Conservation (phyloP, 2,329 filamentous ascomycete species). For the Sarocladium strictum region DNA sequence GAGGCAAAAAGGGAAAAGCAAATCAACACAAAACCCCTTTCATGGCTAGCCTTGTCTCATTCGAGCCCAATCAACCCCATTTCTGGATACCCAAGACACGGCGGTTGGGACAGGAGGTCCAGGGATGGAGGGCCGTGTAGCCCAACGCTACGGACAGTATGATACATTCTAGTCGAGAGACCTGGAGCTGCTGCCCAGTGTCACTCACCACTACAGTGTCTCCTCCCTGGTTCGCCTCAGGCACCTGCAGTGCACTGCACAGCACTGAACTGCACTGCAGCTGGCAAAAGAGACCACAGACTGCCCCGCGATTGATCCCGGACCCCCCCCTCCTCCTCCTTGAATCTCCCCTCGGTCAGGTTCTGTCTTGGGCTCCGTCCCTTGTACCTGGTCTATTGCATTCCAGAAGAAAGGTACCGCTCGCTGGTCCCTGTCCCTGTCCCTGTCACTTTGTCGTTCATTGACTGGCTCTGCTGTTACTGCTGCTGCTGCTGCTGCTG, state of each 20-base stretch:
- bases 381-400: not conserved
- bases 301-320: conserved; percentile 2
- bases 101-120: no score
- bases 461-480: not conserved
- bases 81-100: not conserved
- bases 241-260: no score
- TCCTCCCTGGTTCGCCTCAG: no score
- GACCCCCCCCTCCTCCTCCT: not conserved
- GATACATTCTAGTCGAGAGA: no score
- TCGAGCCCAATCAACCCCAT: conserved; percentile 5
- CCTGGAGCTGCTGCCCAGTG: no score
- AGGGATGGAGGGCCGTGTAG: no score
- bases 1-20: not conserved
- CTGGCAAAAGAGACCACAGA: no score
- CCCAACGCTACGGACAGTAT: no score
- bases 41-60: not conserved
- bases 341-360: no score
- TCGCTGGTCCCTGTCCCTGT: not conserved
- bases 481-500: not conserved
- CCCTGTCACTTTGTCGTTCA: not conserved
- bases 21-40: not conserved
- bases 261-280: no score
- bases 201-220: no score
- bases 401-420: not conserved
- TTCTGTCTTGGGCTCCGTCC: not conserved